These are phyloP conservation scores for Colletotrichum viniferum DNA, from an alignment of 2,329 filamentous ascomycete species.

Conservation along the genomic window DNA sequence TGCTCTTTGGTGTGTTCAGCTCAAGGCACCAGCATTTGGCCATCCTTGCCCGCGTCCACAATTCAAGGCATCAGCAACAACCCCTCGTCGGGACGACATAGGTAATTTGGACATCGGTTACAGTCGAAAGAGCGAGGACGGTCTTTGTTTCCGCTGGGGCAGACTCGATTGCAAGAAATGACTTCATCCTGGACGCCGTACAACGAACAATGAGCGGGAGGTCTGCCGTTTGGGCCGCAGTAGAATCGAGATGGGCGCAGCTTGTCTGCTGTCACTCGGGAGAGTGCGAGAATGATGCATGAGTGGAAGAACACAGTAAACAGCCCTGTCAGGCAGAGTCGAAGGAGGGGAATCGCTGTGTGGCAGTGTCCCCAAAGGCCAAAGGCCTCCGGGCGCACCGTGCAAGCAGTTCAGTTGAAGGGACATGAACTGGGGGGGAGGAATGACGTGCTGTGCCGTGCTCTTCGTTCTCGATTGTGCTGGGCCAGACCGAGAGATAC, in stretches of 20 bases:
- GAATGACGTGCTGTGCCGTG: conserved; percentile 6
- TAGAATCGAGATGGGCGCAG: not conserved
- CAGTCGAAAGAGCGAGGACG: not conserved
- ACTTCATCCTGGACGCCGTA: not conserved
- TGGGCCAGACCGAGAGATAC: not conserved
- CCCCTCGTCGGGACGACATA: not conserved
- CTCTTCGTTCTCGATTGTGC: not conserved
- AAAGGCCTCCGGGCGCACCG: not conserved
- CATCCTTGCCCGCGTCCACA: not conserved
- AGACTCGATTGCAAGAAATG: not conserved
- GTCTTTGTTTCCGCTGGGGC: not conserved
- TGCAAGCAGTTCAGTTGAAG: not conserved
- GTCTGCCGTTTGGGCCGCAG: not conserved
- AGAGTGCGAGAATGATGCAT: not conserved
- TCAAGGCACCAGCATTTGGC: not conserved
- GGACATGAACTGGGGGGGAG: not conserved
- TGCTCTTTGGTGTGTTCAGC: not conserved
- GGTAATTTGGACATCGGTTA: not conserved
- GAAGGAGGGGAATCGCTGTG: not conserved
- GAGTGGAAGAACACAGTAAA: not conserved
- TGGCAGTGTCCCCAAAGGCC: not conserved
- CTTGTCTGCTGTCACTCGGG: not conserved
- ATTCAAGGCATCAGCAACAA: not conserved
- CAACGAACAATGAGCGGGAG: not conserved
- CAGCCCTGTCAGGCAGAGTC: conserved; percentile 17